phyloP scores from a whole-genome alignment of 2,329 filamentous ascomycete species.

The Fusarium xyrophilum region DNA sequence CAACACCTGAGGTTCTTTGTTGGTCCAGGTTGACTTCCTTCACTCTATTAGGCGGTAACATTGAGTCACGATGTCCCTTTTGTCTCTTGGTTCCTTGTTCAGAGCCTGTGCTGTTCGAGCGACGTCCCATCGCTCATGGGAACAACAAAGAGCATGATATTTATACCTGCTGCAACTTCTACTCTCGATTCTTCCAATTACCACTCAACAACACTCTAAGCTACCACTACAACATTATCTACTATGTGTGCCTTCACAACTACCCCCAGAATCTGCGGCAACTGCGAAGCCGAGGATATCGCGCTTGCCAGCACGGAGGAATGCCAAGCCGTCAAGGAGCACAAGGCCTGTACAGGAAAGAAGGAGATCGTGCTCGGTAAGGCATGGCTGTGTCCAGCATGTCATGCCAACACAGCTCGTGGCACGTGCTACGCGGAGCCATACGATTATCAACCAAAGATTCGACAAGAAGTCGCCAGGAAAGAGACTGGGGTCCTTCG shows the following conservation, averaged over 20 bases:
- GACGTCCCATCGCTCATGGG: neutral
- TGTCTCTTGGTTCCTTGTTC: neutral
- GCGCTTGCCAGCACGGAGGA: rapidly evolving
- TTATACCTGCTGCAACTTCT: neutral
- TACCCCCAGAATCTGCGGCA: neutral
- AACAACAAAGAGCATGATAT: too few species aligned
- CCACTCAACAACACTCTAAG: neutral
- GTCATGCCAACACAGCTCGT: neutral
- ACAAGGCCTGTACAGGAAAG: neutral
- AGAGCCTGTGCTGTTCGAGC: neutral
- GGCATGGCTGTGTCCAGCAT: neutral
- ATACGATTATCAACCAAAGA: neutral
- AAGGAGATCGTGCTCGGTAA: rapidly evolving
- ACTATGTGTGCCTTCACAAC: neutral
- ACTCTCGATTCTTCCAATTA: neutral
- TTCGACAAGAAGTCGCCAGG: neutral
- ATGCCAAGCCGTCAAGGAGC: neutral
- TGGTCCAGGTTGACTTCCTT: neutral
- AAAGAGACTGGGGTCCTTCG: neutral
- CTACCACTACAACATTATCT: neutral
- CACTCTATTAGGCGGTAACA: neutral
- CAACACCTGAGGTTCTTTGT: neutral
- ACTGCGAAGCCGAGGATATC: neutral
- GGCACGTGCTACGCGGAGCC: neutral
- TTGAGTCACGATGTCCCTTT: neutral